phyloP scores from a whole-genome alignment of 2,329 filamentous ascomycete species.

The Aspergillus unguis region DNA sequence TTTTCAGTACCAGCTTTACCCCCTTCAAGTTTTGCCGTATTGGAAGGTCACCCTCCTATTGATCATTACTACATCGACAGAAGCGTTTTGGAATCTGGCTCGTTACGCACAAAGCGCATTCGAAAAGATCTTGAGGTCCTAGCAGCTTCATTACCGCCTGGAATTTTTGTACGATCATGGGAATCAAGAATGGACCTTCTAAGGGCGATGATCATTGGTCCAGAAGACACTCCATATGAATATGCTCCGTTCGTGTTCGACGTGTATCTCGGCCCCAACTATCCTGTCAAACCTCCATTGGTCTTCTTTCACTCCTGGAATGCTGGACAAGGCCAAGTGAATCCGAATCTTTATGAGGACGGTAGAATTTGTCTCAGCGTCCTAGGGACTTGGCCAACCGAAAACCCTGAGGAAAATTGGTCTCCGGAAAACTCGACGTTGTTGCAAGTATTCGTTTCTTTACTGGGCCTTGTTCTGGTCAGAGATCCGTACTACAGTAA shows the following conservation, averaged over 20 bases:
- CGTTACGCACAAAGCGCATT: constrained; percentile 46
- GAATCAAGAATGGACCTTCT: constrained; percentile 58
- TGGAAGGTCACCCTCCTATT: constrained; percentile 43
- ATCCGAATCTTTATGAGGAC: constrained; percentile 62
- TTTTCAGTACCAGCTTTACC: constrained; percentile 8
- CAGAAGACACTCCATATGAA: constrained; percentile 59
- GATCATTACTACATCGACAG: constrained; percentile 43
- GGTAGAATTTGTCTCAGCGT: constrained; percentile 60
- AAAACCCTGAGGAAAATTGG: constrained; percentile 54
- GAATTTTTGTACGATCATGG: constrained; percentile 59
- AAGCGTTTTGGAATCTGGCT: constrained; percentile 23
- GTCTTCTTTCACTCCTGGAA: constrained; percentile 61
- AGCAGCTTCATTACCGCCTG: constrained; percentile 50
- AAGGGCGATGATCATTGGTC: constrained; percentile 57
- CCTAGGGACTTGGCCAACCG: constrained; percentile 58
- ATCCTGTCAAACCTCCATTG: constrained; percentile 52
- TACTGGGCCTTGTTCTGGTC: constrained; percentile 57
- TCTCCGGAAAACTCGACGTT: constrained; percentile 51
- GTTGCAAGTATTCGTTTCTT: constrained; percentile 56
- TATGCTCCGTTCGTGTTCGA: constrained; percentile 61
- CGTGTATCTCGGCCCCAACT: constrained; percentile 50
- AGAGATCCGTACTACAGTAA: constrained; percentile 59
- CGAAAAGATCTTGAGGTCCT: constrained; percentile 60
- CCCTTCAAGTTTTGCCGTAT: constrained; percentile 36
- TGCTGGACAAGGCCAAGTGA: constrained; percentile 50